Base-by-base conservation (phyloP, 768 basidiomycete species). In the Amanita phalloides region DNA sequence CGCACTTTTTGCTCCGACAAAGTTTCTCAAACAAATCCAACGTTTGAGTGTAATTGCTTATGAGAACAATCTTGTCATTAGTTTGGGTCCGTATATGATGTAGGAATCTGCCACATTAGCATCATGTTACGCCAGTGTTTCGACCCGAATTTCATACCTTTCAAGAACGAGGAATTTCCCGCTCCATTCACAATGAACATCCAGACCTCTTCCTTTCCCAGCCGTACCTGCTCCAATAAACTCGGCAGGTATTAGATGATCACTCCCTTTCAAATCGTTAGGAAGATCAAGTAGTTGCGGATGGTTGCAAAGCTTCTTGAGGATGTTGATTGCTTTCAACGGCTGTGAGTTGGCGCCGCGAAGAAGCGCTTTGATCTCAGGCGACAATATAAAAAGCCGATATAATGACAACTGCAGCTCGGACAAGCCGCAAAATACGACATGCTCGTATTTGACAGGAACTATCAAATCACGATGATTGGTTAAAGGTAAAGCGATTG, bases 401-500 rank as follows among this genome's bases (percentile, higher is more conserved):
- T 97, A 97, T 2, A 97, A 71, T 6, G 87, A 71, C 11, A 90
- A 68, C 59, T 97, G 93, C 58, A 96, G 82, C 13, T 84, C 73
- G 2, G 90, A 91, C 3, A 89, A 76, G 38, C 79, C 76, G 64
- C 93, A 97, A 67, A 96, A 97, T 0, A 97, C 93, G 55, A 97
- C 88, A 54, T 97, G 92, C 64, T 98, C 96, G 69, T 98, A 98
- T 66, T 99, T 99, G 69, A 99, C 91, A 7, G 96, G 96, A 26
- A 99, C 51, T 26, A 41, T 56, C 33, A 52, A 51, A 57, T 44
- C 52, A 54, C 14, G 36, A 44, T 53, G 8, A 30, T 28, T 3
- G 20, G 14, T 58, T 41, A 13, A 42, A n/a, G 39, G 17, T 10
- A 17, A 50, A 25, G n/a, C 41, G 44, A 49, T 23, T 36, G 8